These are phyloP conservation scores for Eucalyptus urophylla DNA, from an alignment of 345 rosid species.

Conservation along the genomic window DNA sequence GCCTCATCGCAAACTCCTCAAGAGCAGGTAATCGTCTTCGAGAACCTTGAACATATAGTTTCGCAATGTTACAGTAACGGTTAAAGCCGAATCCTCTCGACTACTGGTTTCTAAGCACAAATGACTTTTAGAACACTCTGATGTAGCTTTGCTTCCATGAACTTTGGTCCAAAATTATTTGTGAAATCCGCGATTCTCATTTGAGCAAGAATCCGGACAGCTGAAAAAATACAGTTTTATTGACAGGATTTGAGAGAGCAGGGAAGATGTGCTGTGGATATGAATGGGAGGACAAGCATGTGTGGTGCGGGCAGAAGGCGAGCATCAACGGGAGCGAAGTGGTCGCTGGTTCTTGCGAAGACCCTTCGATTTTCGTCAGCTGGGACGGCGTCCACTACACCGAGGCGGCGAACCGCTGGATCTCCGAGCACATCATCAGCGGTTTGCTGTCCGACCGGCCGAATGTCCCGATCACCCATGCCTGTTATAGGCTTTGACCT, in stretches of 20 bases:
- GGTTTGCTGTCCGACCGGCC: slow-evolving; percentile 40
- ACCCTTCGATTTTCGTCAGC: slow-evolving; percentile 27
- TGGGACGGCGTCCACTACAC: slow-evolving; percentile 51
- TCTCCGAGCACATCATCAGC: slow-evolving; percentile 41
- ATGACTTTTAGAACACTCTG: background rate
- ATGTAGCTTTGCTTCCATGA: background rate
- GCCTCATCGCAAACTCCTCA: slow-evolving; percentile 45
- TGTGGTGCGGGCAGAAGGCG: slow-evolving; percentile 13
- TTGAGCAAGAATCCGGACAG: background rate
- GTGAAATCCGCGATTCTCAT: background rate
- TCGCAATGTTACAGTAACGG: background rate
- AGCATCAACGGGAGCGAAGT: slow-evolving; percentile 21
- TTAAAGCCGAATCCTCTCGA: background rate
- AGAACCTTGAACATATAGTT: background rate
- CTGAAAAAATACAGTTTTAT: background rate
- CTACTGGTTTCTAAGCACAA: background rate
- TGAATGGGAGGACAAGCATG: background rate
- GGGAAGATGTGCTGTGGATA: slow-evolving; percentile 49
- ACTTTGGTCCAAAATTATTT: background rate
- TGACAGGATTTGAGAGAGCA: slow-evolving; percentile 27
- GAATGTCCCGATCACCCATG: slow-evolving; percentile 31
- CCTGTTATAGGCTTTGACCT: slow-evolving; percentile 17
- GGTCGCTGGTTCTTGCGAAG: slow-evolving; percentile 29
- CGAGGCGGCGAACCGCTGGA: slow-evolving; percentile 54
- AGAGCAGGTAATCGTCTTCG: slow-evolving; percentile 21